A percentile compares a stretch with the other conserved stretches of the same genome.
These are phyloP conservation scores for Medicago lupulina DNA, from an alignment of 306 rosid species.

Conservation along the genomic window DNA sequence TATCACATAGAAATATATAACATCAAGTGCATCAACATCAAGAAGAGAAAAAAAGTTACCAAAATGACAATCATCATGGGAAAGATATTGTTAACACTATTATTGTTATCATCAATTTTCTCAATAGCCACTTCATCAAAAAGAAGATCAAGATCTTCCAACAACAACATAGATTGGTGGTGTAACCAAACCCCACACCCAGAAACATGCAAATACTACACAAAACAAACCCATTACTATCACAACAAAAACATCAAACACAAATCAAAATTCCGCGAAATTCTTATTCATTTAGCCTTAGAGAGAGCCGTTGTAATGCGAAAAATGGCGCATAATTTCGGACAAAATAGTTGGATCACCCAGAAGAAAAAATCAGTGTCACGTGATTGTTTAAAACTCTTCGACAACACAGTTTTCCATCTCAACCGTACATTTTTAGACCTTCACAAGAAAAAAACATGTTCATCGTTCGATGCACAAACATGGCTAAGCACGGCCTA, in stretches of 20 bases:
- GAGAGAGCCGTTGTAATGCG: conserved; percentile 51
- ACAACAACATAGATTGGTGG: conserved; percentile 62
- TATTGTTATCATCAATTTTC: conserved; percentile 46
- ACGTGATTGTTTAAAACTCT: conserved; percentile 70
- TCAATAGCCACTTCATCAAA: conserved; percentile 50
- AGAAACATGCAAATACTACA: conserved; percentile 59
- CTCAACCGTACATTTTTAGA: conserved; percentile 66
- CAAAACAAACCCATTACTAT: conserved; percentile 44
- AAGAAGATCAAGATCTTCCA: conserved; percentile 47
- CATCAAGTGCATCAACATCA: conserved; percentile 34
- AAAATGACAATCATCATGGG: conserved; percentile 48
- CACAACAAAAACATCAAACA: conserved; percentile 41
- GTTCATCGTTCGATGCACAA: conserved; percentile 73
- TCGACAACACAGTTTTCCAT: conserved; percentile 59
- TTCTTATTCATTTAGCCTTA: conserved; percentile 55
- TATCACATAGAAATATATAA: conserved; percentile 31
- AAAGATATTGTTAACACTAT: conserved; percentile 38
- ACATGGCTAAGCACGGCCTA: conserved; percentile 96
- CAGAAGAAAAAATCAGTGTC: conserved; percentile 48
- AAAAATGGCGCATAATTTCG: conserved; percentile 22
- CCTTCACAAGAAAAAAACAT: conserved; percentile 19
- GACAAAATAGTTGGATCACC: conserved; percentile 22
- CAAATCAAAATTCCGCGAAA: conserved; percentile 54
- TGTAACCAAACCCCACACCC: conserved; percentile 88
- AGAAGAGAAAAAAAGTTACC: conserved; percentile 8